Evolutionary conservation across 768 basidiomycete genomes (phyloP), one percentile per base, ranked within the genome.

Genomic region (Podaxis sp.): DNA sequence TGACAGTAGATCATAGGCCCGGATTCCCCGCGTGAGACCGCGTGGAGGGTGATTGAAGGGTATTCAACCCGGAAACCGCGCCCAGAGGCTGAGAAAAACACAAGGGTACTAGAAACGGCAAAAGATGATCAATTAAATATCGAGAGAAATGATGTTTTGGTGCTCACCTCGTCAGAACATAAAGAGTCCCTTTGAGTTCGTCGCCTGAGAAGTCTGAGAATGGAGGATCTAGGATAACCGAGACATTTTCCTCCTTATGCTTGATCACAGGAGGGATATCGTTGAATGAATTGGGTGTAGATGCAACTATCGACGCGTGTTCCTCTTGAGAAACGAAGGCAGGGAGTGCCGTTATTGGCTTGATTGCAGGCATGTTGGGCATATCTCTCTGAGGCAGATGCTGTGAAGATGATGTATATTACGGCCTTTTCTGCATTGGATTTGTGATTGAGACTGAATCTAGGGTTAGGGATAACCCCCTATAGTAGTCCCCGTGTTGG

Each of bases 31-130:
- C 94, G 88, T 0, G 94, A 93, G 58, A 96, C 83, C 25, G 97
- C 97, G 68, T 99, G 97, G 2, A 99, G 83, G 0, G 94, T 96
- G 70, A 99, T 91, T 4, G 89, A 80, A 9, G 93, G 94, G 73
- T 96, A 98, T 61, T 88, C 80, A 70, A 98, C 84, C 66, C 91
- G 86, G 74, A 98, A 89, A 15, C 93, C 94, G 49, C 79, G 77
- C 15, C 87, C 87, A 0, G 85, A 79, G 11, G 83, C 69, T 2
- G 90, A 86, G 75, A 91, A 83, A 82, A 92, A 96, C 2, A 85
- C 85, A 41, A 97, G 82, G 15, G 83, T 86, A 65, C 94, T 69
- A 49, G n/a, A 51, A 17, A 22, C 7, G 43, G 0, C 12, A 15
- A 62, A 53, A 11, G 8, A 50, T 8, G 57, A 54, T 63, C 55